Conservation (phyloP, 2,329 filamentous ascomycete species). For the Gnomoniopsis sp. region DNA sequence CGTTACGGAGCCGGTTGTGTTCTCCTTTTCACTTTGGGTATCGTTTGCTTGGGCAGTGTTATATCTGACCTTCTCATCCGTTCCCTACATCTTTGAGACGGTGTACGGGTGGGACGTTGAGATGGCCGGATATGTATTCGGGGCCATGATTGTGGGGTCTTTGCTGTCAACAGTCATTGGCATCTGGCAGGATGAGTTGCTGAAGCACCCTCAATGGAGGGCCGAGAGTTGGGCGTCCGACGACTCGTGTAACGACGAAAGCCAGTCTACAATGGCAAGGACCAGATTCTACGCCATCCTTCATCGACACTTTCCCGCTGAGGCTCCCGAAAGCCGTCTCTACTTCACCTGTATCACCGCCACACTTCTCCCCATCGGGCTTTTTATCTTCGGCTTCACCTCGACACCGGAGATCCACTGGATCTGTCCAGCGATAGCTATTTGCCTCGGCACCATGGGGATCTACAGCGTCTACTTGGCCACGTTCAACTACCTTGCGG, state of each 20-base stretch:
- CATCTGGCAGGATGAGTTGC: constrained; percentile 68
- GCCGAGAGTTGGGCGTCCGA: constrained; percentile 24
- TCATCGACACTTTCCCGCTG: constrained; percentile 42
- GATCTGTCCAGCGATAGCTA: constrained; percentile 67
- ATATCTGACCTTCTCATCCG: constrained; percentile 78
- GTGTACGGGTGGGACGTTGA: constrained; percentile 66
- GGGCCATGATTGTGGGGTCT: constrained; percentile 65
- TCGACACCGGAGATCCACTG: constrained; percentile 61
- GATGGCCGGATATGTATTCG: constrained; percentile 69
- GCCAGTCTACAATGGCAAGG: constrained; percentile 15
- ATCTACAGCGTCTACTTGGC: constrained; percentile 86
- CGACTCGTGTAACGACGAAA: constrained; percentile 11
- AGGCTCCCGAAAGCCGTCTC: constrained; percentile 70
- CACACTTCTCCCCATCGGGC: constrained; percentile 70
- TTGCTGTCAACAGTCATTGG: constrained; percentile 65
- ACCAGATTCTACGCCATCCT: constrained; percentile 43
- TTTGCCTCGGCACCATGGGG: constrained; percentile 75
- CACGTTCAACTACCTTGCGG: constrained; percentile 89
- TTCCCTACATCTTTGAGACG: constrained; percentile 71
- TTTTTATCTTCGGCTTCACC: constrained; percentile 79
- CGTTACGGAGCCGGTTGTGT: constrained; percentile 73
- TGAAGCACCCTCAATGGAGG: constrained; percentile 42
- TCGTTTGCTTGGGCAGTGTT: constrained; percentile 87
- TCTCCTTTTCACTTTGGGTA: constrained; percentile 87
- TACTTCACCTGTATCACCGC: constrained; percentile 81